Conservation (phyloP, 306 rosid species). For the Vigna trinervia region DNA sequence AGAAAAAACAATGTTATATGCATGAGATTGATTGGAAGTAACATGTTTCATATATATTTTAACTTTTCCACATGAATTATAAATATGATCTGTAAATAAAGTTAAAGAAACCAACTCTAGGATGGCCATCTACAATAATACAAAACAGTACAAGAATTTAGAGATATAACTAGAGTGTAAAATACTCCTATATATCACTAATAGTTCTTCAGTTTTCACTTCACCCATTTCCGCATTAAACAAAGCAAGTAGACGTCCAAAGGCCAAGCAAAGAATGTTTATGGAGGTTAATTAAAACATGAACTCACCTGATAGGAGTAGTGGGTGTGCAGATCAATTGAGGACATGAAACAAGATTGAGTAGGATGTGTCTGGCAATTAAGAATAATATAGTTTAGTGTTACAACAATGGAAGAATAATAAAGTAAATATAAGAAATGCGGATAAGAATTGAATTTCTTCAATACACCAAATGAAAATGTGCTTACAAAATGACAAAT, state of each 20-base stretch:
- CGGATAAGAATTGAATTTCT: background rate
- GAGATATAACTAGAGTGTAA: background rate
- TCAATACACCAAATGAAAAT: slow-evolving; percentile 5
- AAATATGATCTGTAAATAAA: slow-evolving; percentile 12
- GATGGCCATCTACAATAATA: slow-evolving; percentile 6
- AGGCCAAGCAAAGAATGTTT: slow-evolving; percentile 10
- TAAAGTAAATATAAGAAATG: slow-evolving; percentile 24
- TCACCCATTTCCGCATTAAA: slow-evolving; percentile 8
- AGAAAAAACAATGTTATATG: background rate
- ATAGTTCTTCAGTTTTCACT: slow-evolving; percentile 20
- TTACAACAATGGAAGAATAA: slow-evolving; percentile 9
- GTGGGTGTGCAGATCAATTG: slow-evolving; percentile 96
- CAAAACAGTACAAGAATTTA: slow-evolving; percentile 10
- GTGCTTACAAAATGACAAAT: slow-evolving; percentile 8
- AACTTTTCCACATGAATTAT: background rate
- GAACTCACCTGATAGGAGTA: slow-evolving; percentile 94
- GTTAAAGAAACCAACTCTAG: slow-evolving; percentile 13
- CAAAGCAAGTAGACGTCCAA: background rate
- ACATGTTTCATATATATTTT: background rate
- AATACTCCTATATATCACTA: background rate
- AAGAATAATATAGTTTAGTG: slow-evolving; percentile 42
- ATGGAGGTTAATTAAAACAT: background rate
- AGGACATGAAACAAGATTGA: slow-evolving; percentile 99
- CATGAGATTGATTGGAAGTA: slow-evolving; percentile 17
- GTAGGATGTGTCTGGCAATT: slow-evolving; percentile 93